Evolutionary conservation across 2,329 filamentous ascomycete species (phyloP), one percentile per base, ranked within the genome.

Genomic region (Colletotrichum sublineola): DNA sequence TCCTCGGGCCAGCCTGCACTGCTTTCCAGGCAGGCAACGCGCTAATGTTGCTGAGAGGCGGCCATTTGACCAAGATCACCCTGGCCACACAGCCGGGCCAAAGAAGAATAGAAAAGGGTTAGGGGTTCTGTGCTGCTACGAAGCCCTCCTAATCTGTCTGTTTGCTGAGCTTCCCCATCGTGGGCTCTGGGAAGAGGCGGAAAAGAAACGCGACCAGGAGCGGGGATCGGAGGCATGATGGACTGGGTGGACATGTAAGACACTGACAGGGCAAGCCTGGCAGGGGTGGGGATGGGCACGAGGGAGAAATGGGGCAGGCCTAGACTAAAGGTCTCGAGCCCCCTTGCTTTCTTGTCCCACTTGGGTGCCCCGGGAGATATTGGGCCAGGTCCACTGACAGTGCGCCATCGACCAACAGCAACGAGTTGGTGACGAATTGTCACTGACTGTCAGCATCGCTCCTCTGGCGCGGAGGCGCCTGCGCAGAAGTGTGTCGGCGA

Each of bases 271-370:
- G 67, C 42, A 50, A 38, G n/a, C 46, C 50, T 33, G 31, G 66
- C 44, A 58, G 61, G 52, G 31, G 9, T 15, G 40, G 55, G 38
- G 68, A 68, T 31, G 50, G 31, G 38, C 55, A 66, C 36, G 50
- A 50, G 56, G 29, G 11, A 40, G 24, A 48, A 36, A 55, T 53
- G 55, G 61, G 53, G 67, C 48, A 56, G 55, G 48, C 44, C 63
- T 46, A 38, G 68, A 40, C 44, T 36, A 36, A 1, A 36, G 36
- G 50, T 57, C 68, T 68, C 52, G 68, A 60, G 46, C 65, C 66
- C 69, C 66, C 66, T 70, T 65, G 66, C 60, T 65, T 61, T 46
- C 58, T 50, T 65, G 70, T 73, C 60, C 70, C 53, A 64, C 70
- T 70, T 70, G 65, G 70, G 53, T 38, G 61, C 48, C 66, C 58